phyloP scores from a whole-genome alignment of 768 basidiomycete genomes.

The Lentinula boryana region DNA sequence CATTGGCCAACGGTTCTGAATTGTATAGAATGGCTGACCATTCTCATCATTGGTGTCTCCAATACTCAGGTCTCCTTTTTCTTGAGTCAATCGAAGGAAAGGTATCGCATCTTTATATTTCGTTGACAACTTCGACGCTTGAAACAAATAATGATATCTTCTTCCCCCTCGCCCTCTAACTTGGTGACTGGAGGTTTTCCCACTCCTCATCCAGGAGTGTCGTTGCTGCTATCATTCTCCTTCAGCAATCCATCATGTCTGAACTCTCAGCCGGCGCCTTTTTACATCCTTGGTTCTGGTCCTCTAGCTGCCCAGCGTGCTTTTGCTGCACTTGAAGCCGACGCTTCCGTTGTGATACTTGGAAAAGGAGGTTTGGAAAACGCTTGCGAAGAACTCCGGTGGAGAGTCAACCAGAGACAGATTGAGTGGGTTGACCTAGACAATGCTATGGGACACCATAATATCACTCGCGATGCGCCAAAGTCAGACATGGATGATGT shows the following conservation, averaged over 20 bases:
- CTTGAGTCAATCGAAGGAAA: too few relatives aligned
- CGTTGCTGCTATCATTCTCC: slow-evolving; percentile 74
- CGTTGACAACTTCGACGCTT: too few relatives aligned
- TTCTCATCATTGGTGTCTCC: too few relatives aligned
- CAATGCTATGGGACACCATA: slow-evolving; percentile 23
- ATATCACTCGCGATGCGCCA: slow-evolving; percentile 20
- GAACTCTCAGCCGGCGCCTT: slow-evolving; percentile 10
- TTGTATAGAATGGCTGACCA: not conserved
- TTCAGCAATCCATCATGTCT: slow-evolving; percentile 25
- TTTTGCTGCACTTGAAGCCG: slow-evolving; percentile 77
- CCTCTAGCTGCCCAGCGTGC: slow-evolving; percentile 79
- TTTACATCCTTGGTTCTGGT: slow-evolving; percentile 76
- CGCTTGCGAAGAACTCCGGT: slow-evolving; percentile 69
- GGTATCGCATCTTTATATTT: too few relatives aligned
- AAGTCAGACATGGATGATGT: slow-evolving; percentile 24
- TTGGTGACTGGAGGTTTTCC: slow-evolving; percentile 22
- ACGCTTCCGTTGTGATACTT: slow-evolving; percentile 64
- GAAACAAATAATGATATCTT: too few relatives aligned
- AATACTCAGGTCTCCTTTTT: too few relatives aligned
- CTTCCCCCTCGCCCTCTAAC: slow-evolving; percentile 5
- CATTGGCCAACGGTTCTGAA: not conserved
- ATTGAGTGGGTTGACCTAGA: slow-evolving; percentile 55
- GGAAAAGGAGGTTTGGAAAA: slow-evolving; percentile 37
- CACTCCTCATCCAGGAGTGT: slow-evolving; percentile 52
- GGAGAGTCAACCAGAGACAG: slow-evolving; percentile 52